Evolutionary conservation across 352 stramenopile genomes (phyloP), one percentile per base, ranked within the genome.

Genomic region (Globisporangium takayamanum): DNA sequence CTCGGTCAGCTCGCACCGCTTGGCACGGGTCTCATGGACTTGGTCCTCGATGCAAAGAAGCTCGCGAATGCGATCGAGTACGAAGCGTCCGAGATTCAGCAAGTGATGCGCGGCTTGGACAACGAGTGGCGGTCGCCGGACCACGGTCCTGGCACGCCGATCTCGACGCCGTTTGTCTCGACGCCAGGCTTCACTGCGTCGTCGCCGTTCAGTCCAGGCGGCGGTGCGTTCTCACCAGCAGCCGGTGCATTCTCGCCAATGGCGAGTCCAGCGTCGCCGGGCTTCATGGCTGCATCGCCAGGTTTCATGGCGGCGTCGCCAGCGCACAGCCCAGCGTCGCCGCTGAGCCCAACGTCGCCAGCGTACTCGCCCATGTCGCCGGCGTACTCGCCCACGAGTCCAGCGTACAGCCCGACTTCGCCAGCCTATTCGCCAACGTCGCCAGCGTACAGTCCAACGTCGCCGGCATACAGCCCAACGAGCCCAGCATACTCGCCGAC

Each of bases 1-100:
- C 88, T 99, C 66, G 97, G 97, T 2, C 95, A 99, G 70, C 82
- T 99, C 65, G 94, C 95, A 55, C 87, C 91, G 52, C 87, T 99
- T 42, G 97, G 97, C 62, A 99, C 97, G 14, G 97, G 97, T 63
- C 79, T 97, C 25, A 98, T 99, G 81, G 97, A 99, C 57, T 73
- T 99, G 37, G 85, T 99, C 53, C 80, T 99, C 41, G 97, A 99
- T 64, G 95, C 98, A 44, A 94, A 98, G 67, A 99, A 99, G 73
- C 86, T 99, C 15, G 87, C 91, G 54, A 92, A 99, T 61, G 97
- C 97, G 39, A 97, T 99, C 52, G 97, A 99, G 67, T 92, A 98
- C 61, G 94, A 98, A 66, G 87, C 91, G 6, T 90, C 82, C 2
- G 92, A 98, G 70, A 95, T 97, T 56, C 83, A 94, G 65, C 82